Conservation (phyloP, 2,329 filamentous ascomycete species). For the Emergomyces pasteurianus region DNA sequence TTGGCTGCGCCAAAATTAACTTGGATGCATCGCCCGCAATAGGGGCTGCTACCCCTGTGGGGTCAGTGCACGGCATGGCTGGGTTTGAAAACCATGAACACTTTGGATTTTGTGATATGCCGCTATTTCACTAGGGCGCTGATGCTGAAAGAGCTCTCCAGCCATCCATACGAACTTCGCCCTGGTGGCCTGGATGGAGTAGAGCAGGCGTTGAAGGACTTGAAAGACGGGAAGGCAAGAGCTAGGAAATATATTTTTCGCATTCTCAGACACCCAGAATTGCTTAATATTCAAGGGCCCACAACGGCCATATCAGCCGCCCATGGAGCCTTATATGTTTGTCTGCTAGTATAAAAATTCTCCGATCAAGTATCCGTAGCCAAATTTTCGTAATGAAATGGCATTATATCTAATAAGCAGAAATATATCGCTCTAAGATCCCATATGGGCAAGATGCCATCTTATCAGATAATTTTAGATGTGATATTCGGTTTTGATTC, state of each 20-base stretch:
- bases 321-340: neutral
- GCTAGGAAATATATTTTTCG: constrained; percentile 53
- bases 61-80: constrained; percentile 18
- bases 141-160: constrained; percentile 37
- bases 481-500: neutral
- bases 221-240: constrained; percentile 50
- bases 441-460: neutral
- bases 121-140: constrained; percentile 36
- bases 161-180: constrained; percentile 41
- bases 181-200: constrained; percentile 41
- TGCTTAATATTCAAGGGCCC: neutral
- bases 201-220: constrained; percentile 36
- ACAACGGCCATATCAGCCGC: neutral
- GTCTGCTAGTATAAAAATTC: neutral
- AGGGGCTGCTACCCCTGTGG: constrained; percentile 26
- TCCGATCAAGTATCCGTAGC: no score
- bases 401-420: neutral
- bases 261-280: constrained; percentile 36
- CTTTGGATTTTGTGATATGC: constrained; percentile 36
- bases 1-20: constrained; percentile 33
- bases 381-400: neutral
- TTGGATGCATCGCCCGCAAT: constrained; percentile 20
- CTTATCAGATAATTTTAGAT: neutral
- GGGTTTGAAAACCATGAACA: constrained; percentile 24
- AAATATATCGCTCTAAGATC: neutral